phyloP scores from a whole-genome alignment of 371 early-diverging fungal species.

The Syncephalis plumigaleata region DNA sequence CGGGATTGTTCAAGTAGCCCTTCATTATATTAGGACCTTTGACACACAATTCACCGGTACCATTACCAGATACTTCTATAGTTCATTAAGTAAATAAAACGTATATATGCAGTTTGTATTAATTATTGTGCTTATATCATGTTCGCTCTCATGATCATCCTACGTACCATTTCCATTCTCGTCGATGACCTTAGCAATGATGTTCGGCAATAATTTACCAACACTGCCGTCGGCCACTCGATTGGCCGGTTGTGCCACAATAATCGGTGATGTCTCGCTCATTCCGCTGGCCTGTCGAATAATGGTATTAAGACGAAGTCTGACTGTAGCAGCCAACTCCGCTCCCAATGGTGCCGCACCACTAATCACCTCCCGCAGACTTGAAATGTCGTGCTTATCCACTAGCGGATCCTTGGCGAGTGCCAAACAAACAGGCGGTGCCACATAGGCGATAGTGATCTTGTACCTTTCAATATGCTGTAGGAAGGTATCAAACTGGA shows the following conservation, averaged over 20 bases:
- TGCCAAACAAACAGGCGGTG: conserved; percentile 55
- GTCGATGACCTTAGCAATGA: conserved; percentile 16
- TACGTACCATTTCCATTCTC: conserved; percentile 2
- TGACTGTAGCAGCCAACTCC: conserved; percentile 11
- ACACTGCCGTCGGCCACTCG: not conserved
- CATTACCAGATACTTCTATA: too few species aligned
- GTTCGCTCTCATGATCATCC: too few species aligned
- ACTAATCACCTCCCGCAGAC: conserved; percentile 34
- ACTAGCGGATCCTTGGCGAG: conserved; percentile 44
- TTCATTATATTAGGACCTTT: conserved; percentile 18
- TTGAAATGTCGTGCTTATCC: conserved; percentile 39
- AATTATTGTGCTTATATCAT: not conserved
- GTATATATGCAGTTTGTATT: too few species aligned
- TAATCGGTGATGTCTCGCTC: conserved; percentile 8
- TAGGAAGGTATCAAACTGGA: conserved; percentile 32
- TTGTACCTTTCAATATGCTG: conserved; percentile 38
- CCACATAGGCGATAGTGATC: conserved; percentile 48
- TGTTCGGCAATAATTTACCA: conserved; percentile 6
- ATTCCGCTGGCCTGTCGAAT: conserved; percentile 8
- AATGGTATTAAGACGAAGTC: not conserved
- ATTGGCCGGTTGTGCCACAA: not conserved
- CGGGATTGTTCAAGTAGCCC: conserved; percentile 43
- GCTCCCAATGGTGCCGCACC: conserved; percentile 72
- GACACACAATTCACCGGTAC: conserved; percentile 3
- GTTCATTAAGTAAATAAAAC: too few species aligned